Base-by-base conservation (phyloP, 2,329 filamentous ascomycete species). In the Aspergillus terreus region DNA sequence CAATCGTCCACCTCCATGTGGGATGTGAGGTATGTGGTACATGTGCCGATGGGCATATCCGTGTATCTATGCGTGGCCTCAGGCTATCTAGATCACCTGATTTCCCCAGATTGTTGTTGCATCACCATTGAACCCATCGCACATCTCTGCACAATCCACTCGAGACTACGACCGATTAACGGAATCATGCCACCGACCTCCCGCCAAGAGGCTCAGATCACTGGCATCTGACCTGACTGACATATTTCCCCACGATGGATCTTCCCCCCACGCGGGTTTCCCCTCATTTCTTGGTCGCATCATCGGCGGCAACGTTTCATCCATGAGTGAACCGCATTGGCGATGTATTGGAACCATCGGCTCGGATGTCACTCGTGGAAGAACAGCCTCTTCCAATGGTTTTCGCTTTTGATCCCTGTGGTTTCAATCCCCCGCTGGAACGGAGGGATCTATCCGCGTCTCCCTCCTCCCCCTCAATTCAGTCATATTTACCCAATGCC, bases 321-420 rank as follows among this genome's bases (percentile, higher is more conserved):
- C 43, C 19, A 36, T 38, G 42, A 32, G 47, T 49, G 44, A 32
- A 10, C n/a, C 7, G 14, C 25, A 36, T 35, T 46, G 44, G 19
- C 19, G 1, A 14, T 41, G 7, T 14, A 36, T 36, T 35, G 27
- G 9, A 11, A 35, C 27, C 7, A 41, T 12, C 19, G 12, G 40
- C 15, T 25, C 23, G 40, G 27, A 30, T 30, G 11, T 47, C 21
- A 57, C 56, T 58, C 52, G 56, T 57, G 56, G 56, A 58, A 53
- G 52, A 57, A 53, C 52, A 21, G 35, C 17, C 10, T 17, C 27
- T 33, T 19, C 44, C 35, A 35, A 33, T 21, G 30, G 43, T 17
- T 17, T 12, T 45, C 17, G 25, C 25, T 19, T 15, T 45, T 25
- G 19, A 7, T 45, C 43, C 33, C 15, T 15, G 17, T 47, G 46